Percentiles rank a stretch among this genome's conserved stretches.
Conservation (phyloP, 176 grass and related monocot species). For the sorghum (Sorghum bicolor) region DNA sequence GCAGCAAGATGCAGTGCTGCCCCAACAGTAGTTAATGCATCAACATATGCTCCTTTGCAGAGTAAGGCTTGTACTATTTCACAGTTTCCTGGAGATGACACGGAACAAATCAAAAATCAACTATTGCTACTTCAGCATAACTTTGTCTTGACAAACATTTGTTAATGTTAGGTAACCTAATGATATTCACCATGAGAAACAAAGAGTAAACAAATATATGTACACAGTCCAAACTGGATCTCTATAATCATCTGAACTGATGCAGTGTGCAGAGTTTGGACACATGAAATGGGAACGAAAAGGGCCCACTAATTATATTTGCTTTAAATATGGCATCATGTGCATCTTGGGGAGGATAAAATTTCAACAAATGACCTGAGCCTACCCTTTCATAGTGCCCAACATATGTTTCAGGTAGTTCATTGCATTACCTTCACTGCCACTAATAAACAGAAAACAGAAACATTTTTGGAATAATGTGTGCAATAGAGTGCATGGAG, state of each 20-base stretch:
- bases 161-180: too few species aligned
- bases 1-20: background rate
- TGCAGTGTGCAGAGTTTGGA: background rate
- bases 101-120: background rate
- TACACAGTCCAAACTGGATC: background rate
- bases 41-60: background rate
- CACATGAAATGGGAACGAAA: background rate
- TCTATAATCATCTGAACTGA: background rate
- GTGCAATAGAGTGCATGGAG: too few species aligned
- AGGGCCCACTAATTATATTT: background rate
- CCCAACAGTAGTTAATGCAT: background rate
- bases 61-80: background rate
- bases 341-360: background rate
- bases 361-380: background rate
- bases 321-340: background rate
- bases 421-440: too few species aligned
- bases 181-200: background rate
- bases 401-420: too few species aligned
- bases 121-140: background rate
- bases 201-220: background rate
- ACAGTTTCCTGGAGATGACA: background rate
- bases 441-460: too few species aligned
- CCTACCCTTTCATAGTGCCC: background rate
- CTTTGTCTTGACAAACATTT: too few species aligned
- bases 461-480: too few species aligned